A percentile compares a stretch with the other conserved stretches of the same genome.
These are phyloP conservation scores for Conticribra weissflogii DNA, from an alignment of 108 stramenopile genomes.

Conservation along the genomic window DNA sequence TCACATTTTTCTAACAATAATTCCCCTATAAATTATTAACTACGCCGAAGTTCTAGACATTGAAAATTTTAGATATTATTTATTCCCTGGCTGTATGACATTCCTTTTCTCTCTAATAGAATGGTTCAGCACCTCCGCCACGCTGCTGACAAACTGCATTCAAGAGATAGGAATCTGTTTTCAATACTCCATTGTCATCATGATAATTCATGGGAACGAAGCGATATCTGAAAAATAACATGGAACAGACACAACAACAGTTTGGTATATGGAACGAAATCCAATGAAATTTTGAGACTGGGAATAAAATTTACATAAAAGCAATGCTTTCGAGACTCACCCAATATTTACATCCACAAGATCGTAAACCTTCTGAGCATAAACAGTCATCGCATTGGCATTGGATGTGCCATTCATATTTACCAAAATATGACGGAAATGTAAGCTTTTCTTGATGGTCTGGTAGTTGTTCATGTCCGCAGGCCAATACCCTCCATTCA, in stretches of 20 bases:
- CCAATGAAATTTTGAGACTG: no score
- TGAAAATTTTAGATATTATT: no score
- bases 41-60: no score
- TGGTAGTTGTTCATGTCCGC: slow-evolving; percentile 52
- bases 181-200: slow-evolving; percentile 20
- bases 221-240: no score
- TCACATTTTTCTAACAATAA: no score
- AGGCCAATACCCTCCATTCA: slow-evolving; percentile 76
- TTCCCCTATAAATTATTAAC: no score
- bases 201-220: slow-evolving; percentile 53
- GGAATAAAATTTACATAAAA: no score
- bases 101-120: slow-evolving; percentile 2
- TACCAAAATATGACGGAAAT: slow-evolving; percentile 80
- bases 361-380: slow-evolving; percentile 85
- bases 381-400: slow-evolving; percentile 64
- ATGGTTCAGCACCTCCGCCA: slow-evolving; percentile 46
- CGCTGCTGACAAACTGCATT: slow-evolving; percentile 43
- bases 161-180: slow-evolving; percentile 37
- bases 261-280: no score
- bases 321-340: no score
- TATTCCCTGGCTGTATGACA: no score
- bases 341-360: slow-evolving; percentile 75
- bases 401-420: slow-evolving; percentile 77
- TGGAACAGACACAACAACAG: no score
- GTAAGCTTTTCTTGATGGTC: slow-evolving; percentile 56